phyloP scores from a whole-genome alignment of 768 basidiomycete species.

The Daedaleopsis sinensis region DNA sequence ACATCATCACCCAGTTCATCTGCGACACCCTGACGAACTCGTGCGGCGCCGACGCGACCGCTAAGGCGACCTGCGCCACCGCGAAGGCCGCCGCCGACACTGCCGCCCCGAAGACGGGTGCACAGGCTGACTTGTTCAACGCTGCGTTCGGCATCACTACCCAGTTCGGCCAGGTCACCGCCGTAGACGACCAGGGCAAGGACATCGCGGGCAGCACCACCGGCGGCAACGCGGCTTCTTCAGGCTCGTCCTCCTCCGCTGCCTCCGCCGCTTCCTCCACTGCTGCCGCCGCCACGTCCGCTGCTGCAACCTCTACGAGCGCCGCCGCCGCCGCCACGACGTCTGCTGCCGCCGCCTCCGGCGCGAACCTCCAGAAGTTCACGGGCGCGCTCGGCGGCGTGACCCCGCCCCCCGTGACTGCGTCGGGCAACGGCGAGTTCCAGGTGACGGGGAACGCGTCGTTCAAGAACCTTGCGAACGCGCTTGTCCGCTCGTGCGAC shows the following conservation, averaged over 20 bases:
- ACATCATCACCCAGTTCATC: slow-evolving; percentile 60
- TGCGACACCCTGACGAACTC: slow-evolving; percentile 57
- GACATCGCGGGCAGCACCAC: slow-evolving; percentile 31
- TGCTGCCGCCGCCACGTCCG: slow-evolving; percentile 18
- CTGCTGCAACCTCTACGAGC: slow-evolving; percentile 22
- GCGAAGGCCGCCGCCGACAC: slow-evolving; percentile 35
- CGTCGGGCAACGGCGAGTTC: slow-evolving; percentile 45
- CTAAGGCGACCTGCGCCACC: slow-evolving; percentile 51
- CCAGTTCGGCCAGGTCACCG: slow-evolving; percentile 48
- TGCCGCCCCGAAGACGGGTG: slow-evolving; percentile 40
- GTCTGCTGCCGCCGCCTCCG: slow-evolving; percentile 22
- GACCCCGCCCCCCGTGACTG: slow-evolving; percentile 47
- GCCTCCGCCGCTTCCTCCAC: slow-evolving; percentile 25
- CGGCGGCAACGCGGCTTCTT: slow-evolving; percentile 13
- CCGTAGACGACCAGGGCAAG: slow-evolving; percentile 50
- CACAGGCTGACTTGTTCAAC: slow-evolving; percentile 67
- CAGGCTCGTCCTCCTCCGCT: slow-evolving; percentile 23
- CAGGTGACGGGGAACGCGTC: slow-evolving; percentile 49
- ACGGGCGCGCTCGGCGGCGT: slow-evolving; percentile 48
- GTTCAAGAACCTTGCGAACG: slow-evolving; percentile 49
- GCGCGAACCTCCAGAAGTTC: slow-evolving; percentile 53
- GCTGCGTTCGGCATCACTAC: slow-evolving; percentile 55
- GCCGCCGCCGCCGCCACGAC: slow-evolving; percentile 17
- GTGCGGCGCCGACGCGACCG: slow-evolving; percentile 57
- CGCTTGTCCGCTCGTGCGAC: slow-evolving; percentile 54